Base-by-base conservation (phyloP, 2,329 filamentous ascomycete genomes). In the Fusarium denticulatum region DNA sequence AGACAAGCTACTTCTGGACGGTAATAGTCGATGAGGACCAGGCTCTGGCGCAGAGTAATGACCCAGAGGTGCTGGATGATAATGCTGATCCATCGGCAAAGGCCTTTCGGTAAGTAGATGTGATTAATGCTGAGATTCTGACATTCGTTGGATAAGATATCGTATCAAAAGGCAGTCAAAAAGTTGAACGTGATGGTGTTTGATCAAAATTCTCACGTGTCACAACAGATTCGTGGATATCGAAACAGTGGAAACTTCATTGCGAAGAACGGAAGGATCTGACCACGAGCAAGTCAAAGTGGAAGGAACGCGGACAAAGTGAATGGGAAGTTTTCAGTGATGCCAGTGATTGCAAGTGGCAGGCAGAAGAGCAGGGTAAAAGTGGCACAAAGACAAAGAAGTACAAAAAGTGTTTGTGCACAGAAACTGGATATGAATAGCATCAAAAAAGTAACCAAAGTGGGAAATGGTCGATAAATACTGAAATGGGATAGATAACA, bases 1-100 rank as follows among this genome's bases (percentile, higher is more conserved):
- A 14, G 79, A 80, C 7, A 73, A 53, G 15, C 71, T 78, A 64
- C 79, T 81, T n/a, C 72, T 71, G 13, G 79, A 79, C 11, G 72
- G 69, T 6, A 72, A 64, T 24, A 78, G 40, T 49, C 58, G 77
- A 45, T 60, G 59, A 8, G 68, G 69, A 12, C 63, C 42, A 14
- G 58, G 57, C 45, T 67, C 60, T 18, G 69, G 65, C 34, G 64
- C 59, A 15, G 74, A 69, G 9, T 74, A 72, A 53, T 77, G 68
- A 20, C 47, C 70, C 45, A 64, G 26, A 57, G 69, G 22, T 50
- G 47, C 63, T 50, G 53, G 45, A n/a, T 57, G 69, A 18, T 50
- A 64, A 45, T 58, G 49, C 28, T 59, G 53, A 55, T 78, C 76
- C 76, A 77, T 78, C 32, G 61, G n/a, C 63, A 50, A 49, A 60